These are phyloP conservation scores for Kazachstania sp. DNA, from an alignment of 1,139 yeast genomes.

Conservation along the genomic window DNA sequence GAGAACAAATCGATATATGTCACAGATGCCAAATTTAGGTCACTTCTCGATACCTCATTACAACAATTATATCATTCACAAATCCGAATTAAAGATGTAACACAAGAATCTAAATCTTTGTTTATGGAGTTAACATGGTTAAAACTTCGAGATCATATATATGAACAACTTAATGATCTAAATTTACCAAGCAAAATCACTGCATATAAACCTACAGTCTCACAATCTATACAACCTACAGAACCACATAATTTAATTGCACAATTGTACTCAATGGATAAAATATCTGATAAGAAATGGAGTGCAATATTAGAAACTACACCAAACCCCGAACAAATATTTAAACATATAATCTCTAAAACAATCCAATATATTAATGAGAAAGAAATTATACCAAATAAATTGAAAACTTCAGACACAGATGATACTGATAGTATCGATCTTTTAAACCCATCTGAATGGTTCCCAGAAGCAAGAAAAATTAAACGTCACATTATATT, in stretches of 20 bases:
- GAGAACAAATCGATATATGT: neutral
- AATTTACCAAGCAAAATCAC: constrained; percentile 3
- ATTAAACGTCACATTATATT: constrained; percentile 69
- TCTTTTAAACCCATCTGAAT: constrained; percentile 65
- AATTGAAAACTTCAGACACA: constrained; percentile 6
- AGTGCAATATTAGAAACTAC: constrained; percentile 8
- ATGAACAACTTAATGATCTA: constrained; percentile 15
- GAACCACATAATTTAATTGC: constrained; percentile 12
- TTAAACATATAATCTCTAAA: constrained; percentile 13
- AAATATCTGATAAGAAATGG: constrained; percentile 4
- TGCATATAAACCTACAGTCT: constrained; percentile 8
- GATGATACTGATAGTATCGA: constrained; percentile 31
- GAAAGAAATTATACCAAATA: constrained; percentile 22
- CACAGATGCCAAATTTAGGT: constrained; percentile 1
- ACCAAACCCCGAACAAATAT: constrained; percentile 12
- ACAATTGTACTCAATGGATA: constrained; percentile 10
- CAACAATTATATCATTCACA: constrained; percentile 15
- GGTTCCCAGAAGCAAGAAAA: constrained; percentile 84
- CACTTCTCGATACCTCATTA: constrained; percentile 9
- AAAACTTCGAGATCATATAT: constrained; percentile 19
- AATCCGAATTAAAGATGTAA: constrained; percentile 7
- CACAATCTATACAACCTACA: constrained; percentile 14
- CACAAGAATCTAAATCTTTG: neutral
- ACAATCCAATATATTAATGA: constrained; percentile 17
- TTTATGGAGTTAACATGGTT: constrained; percentile 18